Evolutionary conservation across 2,329 filamentous ascomycete species (phyloP), one percentile per base, ranked within the genome.

Genomic region (Alternaria postmessia): DNA sequence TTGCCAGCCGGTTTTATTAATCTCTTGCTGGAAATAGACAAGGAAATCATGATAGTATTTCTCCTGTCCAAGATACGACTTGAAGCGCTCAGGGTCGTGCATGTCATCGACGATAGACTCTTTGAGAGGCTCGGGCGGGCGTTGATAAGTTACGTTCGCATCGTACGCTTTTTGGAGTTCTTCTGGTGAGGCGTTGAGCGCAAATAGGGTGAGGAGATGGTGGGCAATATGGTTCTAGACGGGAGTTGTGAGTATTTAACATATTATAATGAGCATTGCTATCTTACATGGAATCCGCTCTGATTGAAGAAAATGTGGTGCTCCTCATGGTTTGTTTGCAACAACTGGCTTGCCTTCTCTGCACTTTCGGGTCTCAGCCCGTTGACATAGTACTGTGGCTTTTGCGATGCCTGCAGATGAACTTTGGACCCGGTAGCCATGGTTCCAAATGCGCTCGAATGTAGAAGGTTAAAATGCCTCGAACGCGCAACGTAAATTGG

Each of bases 251-350:
- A 49, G 46, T 22, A 24, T 11, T 36, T 24, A 7, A 24, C 2
- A 36, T 3, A 8, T 24, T 8, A 4, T 18, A 0, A 36, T 38
- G 14, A 51, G 14, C 5, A 9, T 7, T 7, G 26, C 8, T 12
- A 7, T 20, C 65, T 43, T 69, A 77, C 92, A 72, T 97, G 94
- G 64, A 91, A 96, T 0, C 90, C 90, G 2, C 78, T 72, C 0
- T 84, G 61, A 62, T 95, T 96, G 83, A 93, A 96, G 80, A 90
- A 96, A 59, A 93, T 89, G 73, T 96, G 91, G 68, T 93, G 85
- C 81, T 79, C 88, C 28, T 85, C 86, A 65, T 95, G 85, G 71
- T 97, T 93, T 58, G 88, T 81, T 74, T 96, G 91, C 18, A 97
- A 80, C 4, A 96, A 79, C 63, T 91, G 82, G 4, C 88, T 89